Conservation (phyloP, 176 grass and related monocot species). For the Panicum miliaceum region DNA sequence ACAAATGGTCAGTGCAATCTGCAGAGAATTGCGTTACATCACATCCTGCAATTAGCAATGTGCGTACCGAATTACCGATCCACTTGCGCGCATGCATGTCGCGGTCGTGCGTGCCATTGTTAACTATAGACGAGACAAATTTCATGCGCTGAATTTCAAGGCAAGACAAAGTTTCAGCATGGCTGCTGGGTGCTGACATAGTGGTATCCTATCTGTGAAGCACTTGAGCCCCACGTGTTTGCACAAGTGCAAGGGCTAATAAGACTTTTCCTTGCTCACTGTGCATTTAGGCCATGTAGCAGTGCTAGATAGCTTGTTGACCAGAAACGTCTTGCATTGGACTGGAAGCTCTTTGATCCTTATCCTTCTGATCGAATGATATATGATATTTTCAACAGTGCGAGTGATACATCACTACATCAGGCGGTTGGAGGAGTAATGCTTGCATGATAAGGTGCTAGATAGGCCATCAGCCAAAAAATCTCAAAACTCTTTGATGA, state of each 20-base stretch:
- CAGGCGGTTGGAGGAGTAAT: background rate
- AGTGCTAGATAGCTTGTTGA: constrained; percentile 19
- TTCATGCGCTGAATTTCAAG: background rate
- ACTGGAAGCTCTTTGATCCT: background rate
- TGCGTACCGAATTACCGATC: background rate
- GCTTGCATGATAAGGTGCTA: background rate
- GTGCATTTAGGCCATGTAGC: constrained; percentile 4
- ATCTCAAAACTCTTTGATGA: background rate
- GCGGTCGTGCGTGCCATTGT: background rate
- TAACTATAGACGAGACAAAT: background rate
- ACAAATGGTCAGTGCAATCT: background rate
- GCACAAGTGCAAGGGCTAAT: background rate
- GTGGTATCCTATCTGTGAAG: background rate
- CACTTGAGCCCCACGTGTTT: background rate
- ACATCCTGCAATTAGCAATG: background rate
- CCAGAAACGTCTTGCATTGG: background rate
- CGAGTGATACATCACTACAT: background rate
- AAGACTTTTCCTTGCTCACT: constrained; percentile 16
- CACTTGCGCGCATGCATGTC: constrained; percentile 11
- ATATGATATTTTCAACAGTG: background rate
- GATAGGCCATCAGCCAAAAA: background rate
- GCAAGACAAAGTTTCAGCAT: constrained; percentile 6
- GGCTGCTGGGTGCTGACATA: constrained; percentile 9
- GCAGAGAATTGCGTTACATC: background rate
- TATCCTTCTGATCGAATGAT: constrained; percentile 2